Conservation (phyloP, 306 rosid species). For the Malus sylvestris region DNA sequence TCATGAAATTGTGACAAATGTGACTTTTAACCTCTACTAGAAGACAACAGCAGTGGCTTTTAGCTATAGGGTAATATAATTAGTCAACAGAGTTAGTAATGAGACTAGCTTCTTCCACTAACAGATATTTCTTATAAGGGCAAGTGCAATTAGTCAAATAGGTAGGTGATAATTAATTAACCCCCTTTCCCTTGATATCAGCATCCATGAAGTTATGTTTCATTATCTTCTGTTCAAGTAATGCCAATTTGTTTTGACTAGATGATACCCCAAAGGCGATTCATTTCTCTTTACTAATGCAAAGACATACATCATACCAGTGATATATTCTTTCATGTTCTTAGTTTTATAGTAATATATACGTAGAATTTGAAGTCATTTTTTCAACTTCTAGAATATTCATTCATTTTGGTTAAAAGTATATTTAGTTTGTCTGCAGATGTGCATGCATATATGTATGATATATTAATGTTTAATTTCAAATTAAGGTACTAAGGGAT, state of each 20-base stretch:
- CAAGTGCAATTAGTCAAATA: neutral
- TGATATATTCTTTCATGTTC: neutral
- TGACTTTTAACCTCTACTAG: neutral
- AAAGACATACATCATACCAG: neutral
- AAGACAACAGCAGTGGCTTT: neutral
- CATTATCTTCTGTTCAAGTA: neutral
- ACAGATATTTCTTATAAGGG: neutral
- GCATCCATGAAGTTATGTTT: neutral
- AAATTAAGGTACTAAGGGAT: no score
- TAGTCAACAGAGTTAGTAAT: constrained; percentile 1
- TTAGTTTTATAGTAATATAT: neutral
- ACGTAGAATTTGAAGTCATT: neutral
- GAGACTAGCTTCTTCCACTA: neutral
- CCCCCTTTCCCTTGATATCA: neutral
- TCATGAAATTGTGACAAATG: neutral
- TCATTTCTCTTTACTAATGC: neutral
- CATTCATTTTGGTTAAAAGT: neutral
- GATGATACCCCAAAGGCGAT: neutral
- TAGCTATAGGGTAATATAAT: neutral
- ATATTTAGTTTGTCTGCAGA: neutral
- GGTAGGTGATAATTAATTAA: neutral
- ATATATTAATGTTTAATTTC: neutral
- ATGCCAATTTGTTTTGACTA: neutral
- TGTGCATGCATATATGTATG: neutral
- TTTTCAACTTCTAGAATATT: neutral